These are phyloP conservation scores for Xylaria sp. DNA, from an alignment of 2,329 filamentous ascomycete genomes.

Conservation along the genomic window DNA sequence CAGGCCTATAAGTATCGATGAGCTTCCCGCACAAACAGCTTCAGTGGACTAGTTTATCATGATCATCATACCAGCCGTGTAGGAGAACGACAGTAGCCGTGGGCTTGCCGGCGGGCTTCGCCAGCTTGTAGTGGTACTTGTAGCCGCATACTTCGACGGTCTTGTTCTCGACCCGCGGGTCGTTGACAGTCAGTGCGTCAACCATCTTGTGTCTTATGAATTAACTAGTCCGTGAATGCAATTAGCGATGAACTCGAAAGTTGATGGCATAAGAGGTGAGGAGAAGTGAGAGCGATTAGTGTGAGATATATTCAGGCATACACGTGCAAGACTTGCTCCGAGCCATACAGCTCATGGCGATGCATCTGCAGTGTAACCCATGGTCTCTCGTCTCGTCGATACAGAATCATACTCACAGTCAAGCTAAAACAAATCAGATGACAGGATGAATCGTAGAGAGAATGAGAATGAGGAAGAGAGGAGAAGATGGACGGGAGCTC, in stretches of 20 bases:
- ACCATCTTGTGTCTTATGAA: slow-evolving; percentile 29
- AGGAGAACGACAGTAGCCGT: slow-evolving; percentile 45
- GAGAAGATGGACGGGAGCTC: no score
- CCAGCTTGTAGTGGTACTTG: slow-evolving; percentile 63
- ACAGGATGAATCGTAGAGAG: no score
- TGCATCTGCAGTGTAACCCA: no score
- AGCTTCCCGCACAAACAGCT: neutral
- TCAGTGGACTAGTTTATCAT: neutral
- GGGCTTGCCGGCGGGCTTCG: slow-evolving; percentile 42
- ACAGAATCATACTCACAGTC: no score
- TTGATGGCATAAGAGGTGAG: neutral
- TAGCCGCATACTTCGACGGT: slow-evolving; percentile 60
- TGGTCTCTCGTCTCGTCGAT: no score
- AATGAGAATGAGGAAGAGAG: no score
- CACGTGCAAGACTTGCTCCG: no score
- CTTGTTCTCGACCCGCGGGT: slow-evolving; percentile 61
- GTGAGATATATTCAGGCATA: no score
- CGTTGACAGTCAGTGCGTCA: slow-evolving; percentile 60
- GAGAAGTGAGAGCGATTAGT: no score
- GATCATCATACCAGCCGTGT: slow-evolving; percentile 30
- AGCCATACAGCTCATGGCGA: no score
- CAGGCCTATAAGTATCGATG: slow-evolving; percentile 64
- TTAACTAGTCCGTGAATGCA: neutral
- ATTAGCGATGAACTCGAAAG: slow-evolving; percentile 3
- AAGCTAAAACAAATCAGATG: no score